These are phyloP conservation scores for Starmerella riodocensis DNA, from an alignment of 805 yeast species.

Conservation along the genomic window DNA sequence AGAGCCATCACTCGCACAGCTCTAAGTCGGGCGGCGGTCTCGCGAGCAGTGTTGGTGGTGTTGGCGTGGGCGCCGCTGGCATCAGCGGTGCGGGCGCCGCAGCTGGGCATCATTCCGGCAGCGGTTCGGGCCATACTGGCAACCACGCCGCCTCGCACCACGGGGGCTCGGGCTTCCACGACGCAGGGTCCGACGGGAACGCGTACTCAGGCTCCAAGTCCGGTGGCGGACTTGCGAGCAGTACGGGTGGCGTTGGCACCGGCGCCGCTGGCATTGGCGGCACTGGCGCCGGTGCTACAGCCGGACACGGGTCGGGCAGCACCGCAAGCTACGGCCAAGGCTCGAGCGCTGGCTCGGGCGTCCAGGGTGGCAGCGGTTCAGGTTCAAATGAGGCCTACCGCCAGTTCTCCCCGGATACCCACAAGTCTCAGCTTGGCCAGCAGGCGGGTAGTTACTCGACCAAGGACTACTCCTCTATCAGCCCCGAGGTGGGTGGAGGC, in stretches of 20 bases:
- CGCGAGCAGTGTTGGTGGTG: too few relatives aligned
- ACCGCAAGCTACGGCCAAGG: not conserved
- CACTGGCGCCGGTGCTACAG: not conserved
- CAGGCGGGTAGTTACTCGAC: constrained; percentile 6
- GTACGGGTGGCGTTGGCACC: not conserved
- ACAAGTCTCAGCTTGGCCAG: not conserved
- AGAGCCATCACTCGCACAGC: too few relatives aligned
- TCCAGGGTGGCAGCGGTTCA: not conserved
- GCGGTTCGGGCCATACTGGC: too few relatives aligned
- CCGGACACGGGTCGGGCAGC: not conserved
- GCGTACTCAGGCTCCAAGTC: not conserved
- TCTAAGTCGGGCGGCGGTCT: too few relatives aligned
- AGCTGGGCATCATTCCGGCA: too few relatives aligned
- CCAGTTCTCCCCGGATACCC: not conserved
- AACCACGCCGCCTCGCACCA: not conserved
- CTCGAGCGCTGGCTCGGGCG: not conserved
- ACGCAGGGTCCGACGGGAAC: not conserved
- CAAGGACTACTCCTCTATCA: constrained; percentile 9
- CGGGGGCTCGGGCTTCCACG: not conserved
- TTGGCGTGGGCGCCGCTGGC: too few relatives aligned
- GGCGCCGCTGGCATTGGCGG: not conserved
- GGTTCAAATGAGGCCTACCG: not conserved
- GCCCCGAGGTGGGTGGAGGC: constrained; percentile 1
- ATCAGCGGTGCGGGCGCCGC: too few relatives aligned
- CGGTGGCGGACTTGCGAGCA: too few relatives aligned